Base-by-base conservation (phyloP, 2,329 filamentous ascomycete genomes). In the Aspergillus ibericus region DNA sequence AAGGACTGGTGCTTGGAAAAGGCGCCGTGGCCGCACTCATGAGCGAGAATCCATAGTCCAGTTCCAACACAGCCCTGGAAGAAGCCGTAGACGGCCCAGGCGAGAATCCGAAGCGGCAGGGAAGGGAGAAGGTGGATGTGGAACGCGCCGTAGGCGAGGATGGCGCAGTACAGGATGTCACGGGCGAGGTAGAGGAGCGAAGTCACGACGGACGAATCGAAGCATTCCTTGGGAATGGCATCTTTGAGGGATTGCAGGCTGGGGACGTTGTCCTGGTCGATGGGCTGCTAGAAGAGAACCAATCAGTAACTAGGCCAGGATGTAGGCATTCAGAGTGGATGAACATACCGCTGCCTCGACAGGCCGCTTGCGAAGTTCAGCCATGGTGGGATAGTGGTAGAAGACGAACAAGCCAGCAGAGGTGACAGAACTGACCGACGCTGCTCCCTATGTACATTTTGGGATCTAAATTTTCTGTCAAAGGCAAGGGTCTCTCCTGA, bases 11-110 rank as follows among this genome's bases (percentile, higher is more conserved):
- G 79, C 20, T 76, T 72, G n/a, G 85, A 88, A 72, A 90, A 88
- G 49, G 87, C 86, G 16, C 85, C 84, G 72, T 91, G 88, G 53
- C 88, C 88, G 71, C 85, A 88, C 72, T 91, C 88, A 71, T 91
- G 88, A 15, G 84, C 87, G 40, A 90, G 77, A 64, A 88, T 87
- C 88, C 88, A 90, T 65, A 90, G 76, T 3, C 88, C 88, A 3
- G 86, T 89, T 71, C 85, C 85, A 65, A 88, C 76, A 27, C 88
- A 81, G 52, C 88, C 87, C 75, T 89, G 86, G 47, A 83, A 66
- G 72, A 85, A 88, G 63, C 84, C 82, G 72, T 90, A 90, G 44
- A 75, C 70, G 29, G 77, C 75, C 85, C 85, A 89, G 58, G 82
- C 80, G 10, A 75, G 66, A 56, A 73, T 67, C 59, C 83, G 82